Evolutionary conservation across 140 eudicot genomes (phyloP), one percentile per base, ranked within the genome.

Genomic region (Cichorium intybus): DNA sequence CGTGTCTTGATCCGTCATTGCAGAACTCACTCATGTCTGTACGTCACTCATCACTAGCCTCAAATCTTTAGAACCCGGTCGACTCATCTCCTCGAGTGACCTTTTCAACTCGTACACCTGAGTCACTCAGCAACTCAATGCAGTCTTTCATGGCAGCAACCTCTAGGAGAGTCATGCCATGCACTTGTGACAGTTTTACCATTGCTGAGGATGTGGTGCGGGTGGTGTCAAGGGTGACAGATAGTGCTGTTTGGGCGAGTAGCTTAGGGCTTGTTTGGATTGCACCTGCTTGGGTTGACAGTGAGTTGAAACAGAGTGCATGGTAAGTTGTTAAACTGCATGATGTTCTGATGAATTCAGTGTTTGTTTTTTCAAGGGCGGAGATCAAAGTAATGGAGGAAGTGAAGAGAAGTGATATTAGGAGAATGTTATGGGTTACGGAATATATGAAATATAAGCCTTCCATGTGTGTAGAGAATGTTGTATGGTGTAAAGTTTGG

Each of bases 21-120:
- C 86, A 24, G 88, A 79, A 56, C 95, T 87, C 5, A 84, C 83
- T 87, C 90, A 86, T 3, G 90, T 86, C 24, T 80, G 79, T 8
- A 86, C 17, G 31, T 87, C 84, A 16, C 64, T 79, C 71, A 75
- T 65, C 48, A 70, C 67, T 34, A 79, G 15, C 37, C 35, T 55
- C 0, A 17, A 58, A 41, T 72, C 76, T 53, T 75, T 60, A 2
- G 72, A 45, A 23, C 92, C 81, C 10, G 77, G 69, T 15, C 18
- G 62, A 34, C 7, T 62, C 94, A 85, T 82, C 79, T 79, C 77
- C 37, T 22, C 72, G 5, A 79, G 31, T 10, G 88, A 82, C 27
- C 26, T 66, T 27, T 65, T 27, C 54, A 82, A 56, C 56, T 66
- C 68, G 15, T 75, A 45, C 29, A 82, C 70, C 0, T 0, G 82